phyloP scores from a whole-genome alignment of 1,284 basidiomycete genomes.

The Fomes fomentarius region DNA sequence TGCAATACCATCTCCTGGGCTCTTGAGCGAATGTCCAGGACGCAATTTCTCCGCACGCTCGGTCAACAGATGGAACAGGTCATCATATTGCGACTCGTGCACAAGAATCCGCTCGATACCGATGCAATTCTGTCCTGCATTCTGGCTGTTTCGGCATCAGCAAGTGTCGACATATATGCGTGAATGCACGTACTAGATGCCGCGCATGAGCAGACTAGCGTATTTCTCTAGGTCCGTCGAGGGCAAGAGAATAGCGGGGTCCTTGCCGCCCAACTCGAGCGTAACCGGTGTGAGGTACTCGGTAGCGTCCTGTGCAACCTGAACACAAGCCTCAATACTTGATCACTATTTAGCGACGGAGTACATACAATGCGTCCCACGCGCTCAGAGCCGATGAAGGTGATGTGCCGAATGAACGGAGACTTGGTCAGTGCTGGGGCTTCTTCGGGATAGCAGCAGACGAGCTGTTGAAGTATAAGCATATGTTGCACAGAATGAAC shows the following conservation, averaged over 20 bases:
- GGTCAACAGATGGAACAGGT: constrained; percentile 67
- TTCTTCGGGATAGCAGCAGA: constrained; percentile 88
- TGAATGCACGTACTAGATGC: constrained; percentile 73
- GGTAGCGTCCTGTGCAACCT: constrained; percentile 85
- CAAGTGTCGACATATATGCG: constrained; percentile 1
- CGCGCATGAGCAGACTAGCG: constrained; percentile 81
- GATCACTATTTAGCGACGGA: too few species aligned
- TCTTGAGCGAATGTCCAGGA: constrained; percentile 68
- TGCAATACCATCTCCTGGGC: constrained; percentile 65
- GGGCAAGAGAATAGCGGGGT: constrained; percentile 78
- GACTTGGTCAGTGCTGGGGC: constrained; percentile 85
- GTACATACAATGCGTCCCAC: constrained; percentile 78
- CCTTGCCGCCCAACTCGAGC: constrained; percentile 89
- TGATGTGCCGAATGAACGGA: constrained; percentile 79
- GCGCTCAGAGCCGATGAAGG: constrained; percentile 92
- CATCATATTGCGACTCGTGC: constrained; percentile 73
- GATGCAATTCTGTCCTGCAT: constrained; percentile 95
- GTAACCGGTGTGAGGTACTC: constrained; percentile 87
- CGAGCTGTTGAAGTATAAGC: constrained; percentile 47
- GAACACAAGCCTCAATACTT: constrained; percentile 2
- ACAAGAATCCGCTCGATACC: constrained; percentile 94
- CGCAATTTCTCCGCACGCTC: constrained; percentile 71
- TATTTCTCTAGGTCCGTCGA: constrained; percentile 73
- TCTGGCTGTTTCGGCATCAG: constrained; percentile 61
- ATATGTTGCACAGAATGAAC: neutral